These are phyloP conservation scores for Physcomitrium patens DNA, from an alignment of 225 moss, liverwort and hornwort genomes.

Conservation along the genomic window DNA sequence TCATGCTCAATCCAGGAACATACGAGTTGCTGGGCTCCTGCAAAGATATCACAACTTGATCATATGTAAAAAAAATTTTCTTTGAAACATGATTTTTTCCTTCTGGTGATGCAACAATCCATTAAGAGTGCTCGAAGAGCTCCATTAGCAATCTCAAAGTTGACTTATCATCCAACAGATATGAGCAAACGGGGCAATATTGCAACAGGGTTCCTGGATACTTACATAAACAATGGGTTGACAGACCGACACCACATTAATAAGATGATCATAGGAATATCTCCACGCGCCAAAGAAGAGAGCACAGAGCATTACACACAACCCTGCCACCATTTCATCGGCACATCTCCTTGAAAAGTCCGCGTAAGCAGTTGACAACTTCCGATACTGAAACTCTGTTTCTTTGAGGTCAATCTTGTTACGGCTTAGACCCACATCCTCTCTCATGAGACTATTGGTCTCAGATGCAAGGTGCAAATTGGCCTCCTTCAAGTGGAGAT, in stretches of 20 bases:
- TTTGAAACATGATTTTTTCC: too few species aligned
- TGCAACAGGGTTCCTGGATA: not conserved
- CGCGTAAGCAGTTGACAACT: conserved; percentile 54
- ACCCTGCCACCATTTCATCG: conserved; percentile 91
- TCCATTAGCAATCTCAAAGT: too few species aligned
- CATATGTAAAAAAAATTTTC: too few species aligned
- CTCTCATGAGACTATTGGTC: conserved; percentile 76
- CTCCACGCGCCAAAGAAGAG: conserved; percentile 78
- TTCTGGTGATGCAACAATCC: too few species aligned
- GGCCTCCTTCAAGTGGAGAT: conserved; percentile 68
- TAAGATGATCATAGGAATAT: conserved; percentile 73
- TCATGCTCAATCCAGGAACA: conserved; percentile 69
- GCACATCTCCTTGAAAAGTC: conserved; percentile 70
- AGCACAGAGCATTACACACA: conserved; percentile 80
- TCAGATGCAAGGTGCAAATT: conserved; percentile 68
- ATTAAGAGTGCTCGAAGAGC: too few species aligned
- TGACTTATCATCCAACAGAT: not conserved
- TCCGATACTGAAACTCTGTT: conserved; percentile 73
- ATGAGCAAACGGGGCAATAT: not conserved
- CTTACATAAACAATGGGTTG: conserved; percentile 69
- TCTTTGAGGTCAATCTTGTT: conserved; percentile 65
- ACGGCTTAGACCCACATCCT: conserved; percentile 71
- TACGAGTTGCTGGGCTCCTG: conserved; percentile 63
- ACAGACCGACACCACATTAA: conserved; percentile 65
- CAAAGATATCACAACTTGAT: conserved; percentile 18